A percentile compares a stretch with the other conserved stretches of the same genome.
phyloP scores from a whole-genome alignment of 140 eudicot species.

The Eryngium alpinum region DNA sequence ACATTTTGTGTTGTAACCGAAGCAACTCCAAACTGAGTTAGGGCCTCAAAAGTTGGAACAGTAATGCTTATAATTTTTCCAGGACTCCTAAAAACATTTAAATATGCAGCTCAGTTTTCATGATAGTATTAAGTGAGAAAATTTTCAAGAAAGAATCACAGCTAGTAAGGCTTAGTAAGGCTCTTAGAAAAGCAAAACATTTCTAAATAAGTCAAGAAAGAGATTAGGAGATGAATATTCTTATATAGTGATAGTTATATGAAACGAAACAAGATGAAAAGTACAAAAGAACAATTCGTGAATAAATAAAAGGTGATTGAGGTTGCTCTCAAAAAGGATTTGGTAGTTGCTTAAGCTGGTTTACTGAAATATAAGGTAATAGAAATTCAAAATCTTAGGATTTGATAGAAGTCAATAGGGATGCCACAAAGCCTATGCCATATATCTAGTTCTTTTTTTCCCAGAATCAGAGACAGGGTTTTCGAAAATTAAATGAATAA shows the following conservation, averaged over 20 bases:
- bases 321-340: not conserved
- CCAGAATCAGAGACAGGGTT: not conserved
- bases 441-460: too few relatives aligned
- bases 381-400: not conserved
- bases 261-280: not conserved
- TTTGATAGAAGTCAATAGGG: not conserved
- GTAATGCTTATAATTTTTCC: slow-evolving; percentile 64
- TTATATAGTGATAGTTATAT: not conserved
- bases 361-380: not conserved
- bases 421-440: not conserved
- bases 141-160: too few relatives aligned
- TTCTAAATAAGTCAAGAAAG: not conserved
- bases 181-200: not conserved
- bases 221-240: not conserved
- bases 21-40: slow-evolving; percentile 76
- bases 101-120: slow-evolving; percentile 2
- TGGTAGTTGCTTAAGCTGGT: not conserved
- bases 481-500: not conserved
- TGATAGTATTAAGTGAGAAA: too few relatives aligned
- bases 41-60: slow-evolving; percentile 76
- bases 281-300: not conserved
- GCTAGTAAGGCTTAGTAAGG: not conserved
- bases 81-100: slow-evolving; percentile 57
- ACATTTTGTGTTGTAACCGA: slow-evolving; percentile 58
- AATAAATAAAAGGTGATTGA: not conserved